phyloP scores from a whole-genome alignment of 139 green algal species.

The Auxenochlorella pyrenoidosa region DNA sequence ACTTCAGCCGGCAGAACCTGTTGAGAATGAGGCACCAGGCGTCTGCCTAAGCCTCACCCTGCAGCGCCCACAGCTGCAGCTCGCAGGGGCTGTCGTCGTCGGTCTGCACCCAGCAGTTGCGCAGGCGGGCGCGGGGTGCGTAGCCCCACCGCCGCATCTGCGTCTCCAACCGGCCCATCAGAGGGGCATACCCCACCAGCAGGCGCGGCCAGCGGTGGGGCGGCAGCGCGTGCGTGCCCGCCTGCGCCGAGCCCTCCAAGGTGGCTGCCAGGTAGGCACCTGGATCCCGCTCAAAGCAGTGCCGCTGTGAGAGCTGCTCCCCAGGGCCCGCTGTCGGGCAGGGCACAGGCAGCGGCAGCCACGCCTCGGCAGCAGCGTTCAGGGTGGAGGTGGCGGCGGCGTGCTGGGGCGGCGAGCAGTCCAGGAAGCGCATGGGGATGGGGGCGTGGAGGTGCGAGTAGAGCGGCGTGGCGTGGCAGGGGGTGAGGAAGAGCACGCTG shows the following conservation, averaged over 20 bases:
- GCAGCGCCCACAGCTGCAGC: slow-evolving; percentile 21
- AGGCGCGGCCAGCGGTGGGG: neutral
- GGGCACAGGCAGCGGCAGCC: slow-evolving; percentile 13
- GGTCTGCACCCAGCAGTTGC: slow-evolving; percentile 41
- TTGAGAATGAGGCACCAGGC: too few species aligned
- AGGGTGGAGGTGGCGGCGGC: neutral
- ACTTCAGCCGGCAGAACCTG: too few species aligned
- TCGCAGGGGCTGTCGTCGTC: slow-evolving; percentile 31
- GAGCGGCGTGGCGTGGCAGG: slow-evolving; percentile 64
- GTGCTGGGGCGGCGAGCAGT: slow-evolving; percentile 59
- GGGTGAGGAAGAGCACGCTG: slow-evolving; percentile 63
- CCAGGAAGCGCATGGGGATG: slow-evolving; percentile 62
- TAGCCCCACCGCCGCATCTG: neutral
- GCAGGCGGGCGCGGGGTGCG: neutral
- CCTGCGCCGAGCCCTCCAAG: neutral
- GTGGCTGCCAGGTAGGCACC: neutral
- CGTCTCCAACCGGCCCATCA: neutral
- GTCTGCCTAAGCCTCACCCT: too few species aligned
- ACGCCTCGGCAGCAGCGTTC: neutral
- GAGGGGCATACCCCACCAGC: slow-evolving; percentile 15
- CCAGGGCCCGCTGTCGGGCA: slow-evolving; percentile 17
- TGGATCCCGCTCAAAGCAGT: slow-evolving; percentile 17
- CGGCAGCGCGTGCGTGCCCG: too few species aligned
- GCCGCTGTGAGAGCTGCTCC: slow-evolving; percentile 3
- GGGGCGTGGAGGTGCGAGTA: slow-evolving; percentile 54